Percentiles rank a stretch among this genome's conserved stretches.
Conservation (phyloP, 2,329 filamentous ascomycete species). For the Lanzia echinophila region DNA sequence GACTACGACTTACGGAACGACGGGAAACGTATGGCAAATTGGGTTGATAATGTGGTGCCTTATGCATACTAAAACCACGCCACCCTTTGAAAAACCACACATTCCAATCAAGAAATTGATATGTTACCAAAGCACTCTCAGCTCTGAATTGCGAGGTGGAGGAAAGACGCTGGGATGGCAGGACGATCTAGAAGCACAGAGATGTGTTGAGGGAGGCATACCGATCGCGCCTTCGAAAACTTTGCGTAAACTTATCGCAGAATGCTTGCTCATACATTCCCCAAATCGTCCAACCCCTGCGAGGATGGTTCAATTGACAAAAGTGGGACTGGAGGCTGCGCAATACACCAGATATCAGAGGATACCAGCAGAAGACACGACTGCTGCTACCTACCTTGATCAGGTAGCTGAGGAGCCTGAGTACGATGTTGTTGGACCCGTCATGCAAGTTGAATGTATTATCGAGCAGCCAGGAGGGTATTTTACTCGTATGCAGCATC, state of each 20-base stretch:
- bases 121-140: background rate
- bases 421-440: background rate
- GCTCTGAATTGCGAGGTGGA: background rate
- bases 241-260: background rate
- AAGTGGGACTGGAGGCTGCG: background rate
- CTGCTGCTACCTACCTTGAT: background rate
- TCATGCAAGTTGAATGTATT: background rate
- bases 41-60: background rate
- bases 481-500: background rate
- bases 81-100: background rate
- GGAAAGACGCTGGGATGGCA: background rate
- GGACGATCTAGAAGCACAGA: background rate
- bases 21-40: background rate
- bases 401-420: background rate
- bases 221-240: background rate
- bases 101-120: background rate
- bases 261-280: background rate
- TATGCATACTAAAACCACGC: background rate
- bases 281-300: background rate
- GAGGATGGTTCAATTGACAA: background rate
- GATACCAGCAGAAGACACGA: no score
- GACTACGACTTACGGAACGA: background rate
- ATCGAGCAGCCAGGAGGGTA: background rate
- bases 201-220: background rate
- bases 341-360: background rate